Percentiles rank a stretch among this genome's conserved stretches.
These are phyloP conservation scores for Fonsecaea pedrosoi DNA, from an alignment of 2,329 filamentous ascomycete genomes.

Conservation along the genomic window DNA sequence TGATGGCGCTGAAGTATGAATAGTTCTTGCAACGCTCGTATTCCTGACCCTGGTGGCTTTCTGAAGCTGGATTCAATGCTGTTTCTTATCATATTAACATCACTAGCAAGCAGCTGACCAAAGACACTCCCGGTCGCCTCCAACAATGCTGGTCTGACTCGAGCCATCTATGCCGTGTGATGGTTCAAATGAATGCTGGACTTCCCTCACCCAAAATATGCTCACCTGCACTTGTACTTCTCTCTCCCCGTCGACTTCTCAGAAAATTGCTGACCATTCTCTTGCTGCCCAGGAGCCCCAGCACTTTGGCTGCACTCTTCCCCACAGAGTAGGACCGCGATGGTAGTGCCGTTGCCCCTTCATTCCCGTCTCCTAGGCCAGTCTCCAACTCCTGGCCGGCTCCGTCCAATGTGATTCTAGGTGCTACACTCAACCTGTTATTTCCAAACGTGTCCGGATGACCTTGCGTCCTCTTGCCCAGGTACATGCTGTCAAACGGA, in stretches of 20 bases:
- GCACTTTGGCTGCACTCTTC: constrained; percentile 29
- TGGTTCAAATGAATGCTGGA: constrained; percentile 27
- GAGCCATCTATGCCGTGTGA: not conserved
- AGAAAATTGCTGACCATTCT: constrained; percentile 42
- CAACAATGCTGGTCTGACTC: constrained; percentile 14
- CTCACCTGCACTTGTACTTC: constrained; percentile 22
- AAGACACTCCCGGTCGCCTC: not conserved
- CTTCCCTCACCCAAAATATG: constrained; percentile 20
- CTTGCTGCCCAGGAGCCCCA: constrained; percentile 32
- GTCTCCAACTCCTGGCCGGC: constrained; percentile 17
- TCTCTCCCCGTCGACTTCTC: constrained; percentile 32
- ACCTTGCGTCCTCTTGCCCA: constrained; percentile 37
- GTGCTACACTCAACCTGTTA: constrained; percentile 35
- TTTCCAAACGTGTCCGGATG: constrained; percentile 33
- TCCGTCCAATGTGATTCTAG: constrained; percentile 11
- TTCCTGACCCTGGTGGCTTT: not conserved
- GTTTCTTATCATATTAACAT: not conserved
- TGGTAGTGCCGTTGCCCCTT: constrained; percentile 21
- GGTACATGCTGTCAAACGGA: constrained; percentile 39
- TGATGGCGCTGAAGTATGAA: not conserved
- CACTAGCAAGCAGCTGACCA: not conserved
- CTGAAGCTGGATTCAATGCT: not conserved
- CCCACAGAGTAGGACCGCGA: constrained; percentile 19
- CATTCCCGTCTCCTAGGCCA: not conserved
- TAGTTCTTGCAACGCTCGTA: not conserved